Conservation (phyloP, 23 red algal genomes). For the Cyanidium caldarium region DNA sequence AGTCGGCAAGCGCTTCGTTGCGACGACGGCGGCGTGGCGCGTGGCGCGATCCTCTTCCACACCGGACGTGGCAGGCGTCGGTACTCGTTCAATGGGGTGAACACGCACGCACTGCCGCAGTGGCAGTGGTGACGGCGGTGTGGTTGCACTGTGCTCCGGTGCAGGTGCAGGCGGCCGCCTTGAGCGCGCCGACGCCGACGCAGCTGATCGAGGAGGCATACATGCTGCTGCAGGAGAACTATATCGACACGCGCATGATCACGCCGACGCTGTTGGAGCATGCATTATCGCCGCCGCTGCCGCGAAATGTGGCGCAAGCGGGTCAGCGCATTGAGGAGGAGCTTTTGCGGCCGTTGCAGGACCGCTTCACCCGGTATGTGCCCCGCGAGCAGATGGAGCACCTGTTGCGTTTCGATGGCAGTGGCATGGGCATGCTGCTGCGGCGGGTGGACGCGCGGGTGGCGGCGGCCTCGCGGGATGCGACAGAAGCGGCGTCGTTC, state of each 20-base stretch:
- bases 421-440: neutral
- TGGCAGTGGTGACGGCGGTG: no score
- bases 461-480: neutral
- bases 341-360: neutral
- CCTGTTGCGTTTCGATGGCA: neutral
- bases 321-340: neutral
- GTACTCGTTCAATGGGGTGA: no score
- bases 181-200: neutral
- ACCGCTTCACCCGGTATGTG: neutral
- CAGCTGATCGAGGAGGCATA: neutral
- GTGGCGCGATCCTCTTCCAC: no score
- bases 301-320: neutral
- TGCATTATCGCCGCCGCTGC: neutral
- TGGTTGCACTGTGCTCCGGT: no score
- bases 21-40: no score
- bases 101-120: no score
- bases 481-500: neutral
- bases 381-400: neutral
- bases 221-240: neutral
- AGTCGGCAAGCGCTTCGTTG: no score
- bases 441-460: neutral
- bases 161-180: no score
- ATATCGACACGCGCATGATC: neutral
- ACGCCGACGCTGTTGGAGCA: neutral
- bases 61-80: no score